Conservation (phyloP, 2,329 filamentous ascomycete species). For the Tolypocladium pustulatum region DNA sequence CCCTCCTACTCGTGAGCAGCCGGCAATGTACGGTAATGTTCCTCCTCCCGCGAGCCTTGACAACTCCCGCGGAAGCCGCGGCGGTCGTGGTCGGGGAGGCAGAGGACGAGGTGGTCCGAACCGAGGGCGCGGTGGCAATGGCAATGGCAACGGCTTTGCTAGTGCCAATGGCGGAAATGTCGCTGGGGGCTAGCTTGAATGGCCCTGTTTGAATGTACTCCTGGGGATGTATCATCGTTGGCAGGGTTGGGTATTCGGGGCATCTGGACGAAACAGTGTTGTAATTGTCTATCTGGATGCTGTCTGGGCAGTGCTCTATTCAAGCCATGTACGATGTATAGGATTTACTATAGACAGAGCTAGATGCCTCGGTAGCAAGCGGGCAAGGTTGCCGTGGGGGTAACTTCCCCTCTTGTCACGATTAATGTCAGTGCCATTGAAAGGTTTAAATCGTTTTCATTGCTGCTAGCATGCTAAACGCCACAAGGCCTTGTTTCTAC, state of each 20-base stretch:
- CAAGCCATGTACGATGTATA: neutral
- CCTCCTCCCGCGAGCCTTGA: slow-evolving; percentile 51
- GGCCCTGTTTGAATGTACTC: neutral
- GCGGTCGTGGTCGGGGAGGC: slow-evolving; percentile 29
- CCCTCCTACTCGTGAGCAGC: slow-evolving; percentile 9
- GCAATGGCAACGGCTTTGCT: slow-evolving; percentile 4
- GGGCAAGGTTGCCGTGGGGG: neutral
- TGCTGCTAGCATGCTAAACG: slow-evolving; percentile 8
- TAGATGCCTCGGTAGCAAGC: neutral
- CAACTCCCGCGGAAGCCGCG: slow-evolving; percentile 26
- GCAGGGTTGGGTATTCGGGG: neutral
- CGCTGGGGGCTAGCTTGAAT: slow-evolving; percentile 2
- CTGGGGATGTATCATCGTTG: neutral
- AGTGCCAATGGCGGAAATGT: slow-evolving; percentile 5
- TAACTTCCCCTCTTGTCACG: neutral
- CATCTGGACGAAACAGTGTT: neutral
- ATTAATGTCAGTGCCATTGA: neutral
- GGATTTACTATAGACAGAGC: neutral
- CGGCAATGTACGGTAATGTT: slow-evolving; percentile 39
- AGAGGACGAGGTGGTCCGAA: slow-evolving; percentile 24
- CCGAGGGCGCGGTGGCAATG: slow-evolving; percentile 22
- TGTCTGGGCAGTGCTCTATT: neutral
- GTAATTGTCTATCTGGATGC: neutral
- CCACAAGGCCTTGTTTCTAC: slow-evolving; percentile 6
- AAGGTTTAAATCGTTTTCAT: neutral